Conservation (phyloP, 177 flowering plant genomes). For the Vitis hybrid region DNA sequence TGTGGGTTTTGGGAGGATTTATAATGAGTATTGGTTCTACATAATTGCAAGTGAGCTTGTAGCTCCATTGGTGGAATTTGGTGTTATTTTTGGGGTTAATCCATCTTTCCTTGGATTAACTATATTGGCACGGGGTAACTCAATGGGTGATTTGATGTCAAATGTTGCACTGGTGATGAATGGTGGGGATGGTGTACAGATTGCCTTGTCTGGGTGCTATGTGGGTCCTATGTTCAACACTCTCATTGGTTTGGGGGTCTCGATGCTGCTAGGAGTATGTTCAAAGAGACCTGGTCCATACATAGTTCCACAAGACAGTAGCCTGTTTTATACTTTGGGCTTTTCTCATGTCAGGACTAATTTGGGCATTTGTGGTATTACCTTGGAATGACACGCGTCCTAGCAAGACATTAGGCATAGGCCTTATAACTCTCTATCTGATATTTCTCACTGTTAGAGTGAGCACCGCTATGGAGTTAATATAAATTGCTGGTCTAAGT, state of each 20-base stretch:
- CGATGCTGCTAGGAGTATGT: constrained; percentile 78
- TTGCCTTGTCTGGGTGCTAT: constrained; percentile 89
- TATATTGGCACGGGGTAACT: constrained; percentile 93
- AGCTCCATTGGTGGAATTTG: constrained; percentile 67
- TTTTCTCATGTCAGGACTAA: constrained; percentile 60
- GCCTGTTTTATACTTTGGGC: constrained; percentile 70
- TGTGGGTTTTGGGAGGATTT: constrained; percentile 87
- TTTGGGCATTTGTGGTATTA: constrained; percentile 71
- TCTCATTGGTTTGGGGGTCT: constrained; percentile 75
- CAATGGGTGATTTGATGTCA: constrained; percentile 89
- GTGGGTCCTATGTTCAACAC: constrained; percentile 98
- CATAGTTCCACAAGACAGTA: constrained; percentile 53
- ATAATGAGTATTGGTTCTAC: constrained; percentile 96
- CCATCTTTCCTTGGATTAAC: constrained; percentile 89
- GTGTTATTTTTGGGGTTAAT: constrained; percentile 61
- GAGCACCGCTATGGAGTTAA: constrained; percentile 41
- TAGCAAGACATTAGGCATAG: constrained; percentile 59
- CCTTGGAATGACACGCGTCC: constrained; percentile 80
- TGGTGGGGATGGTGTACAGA: constrained; percentile 88
- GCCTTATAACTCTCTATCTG: constrained; percentile 64
- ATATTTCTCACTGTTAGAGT: constrained; percentile 59
- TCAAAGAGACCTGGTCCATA: constrained; percentile 50
- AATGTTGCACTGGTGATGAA: constrained; percentile 76
- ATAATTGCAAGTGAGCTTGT: constrained; percentile 90
- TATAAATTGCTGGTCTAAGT: constrained; percentile 20